These are phyloP conservation scores for Solanum sitiens DNA, from an alignment of 257 asterid species.

Conservation along the genomic window DNA sequence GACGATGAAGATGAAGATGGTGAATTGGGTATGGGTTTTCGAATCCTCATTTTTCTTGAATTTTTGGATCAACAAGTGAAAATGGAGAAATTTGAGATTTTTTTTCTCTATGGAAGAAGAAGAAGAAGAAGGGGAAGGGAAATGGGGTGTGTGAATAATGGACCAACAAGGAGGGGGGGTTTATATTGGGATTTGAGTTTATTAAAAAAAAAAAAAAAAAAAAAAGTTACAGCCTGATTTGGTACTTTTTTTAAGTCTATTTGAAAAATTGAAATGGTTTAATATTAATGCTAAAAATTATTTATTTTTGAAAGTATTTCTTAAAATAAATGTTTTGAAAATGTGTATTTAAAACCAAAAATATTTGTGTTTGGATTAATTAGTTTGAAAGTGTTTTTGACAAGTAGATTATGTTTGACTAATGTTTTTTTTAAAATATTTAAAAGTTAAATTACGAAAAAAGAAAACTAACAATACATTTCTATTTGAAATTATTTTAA, in stretches of 20 bases:
- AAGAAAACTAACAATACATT: neutral
- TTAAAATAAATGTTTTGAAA: no score
- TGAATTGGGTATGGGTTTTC: slow-evolving; percentile 5
- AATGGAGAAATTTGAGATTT: neutral
- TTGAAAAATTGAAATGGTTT: no score
- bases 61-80: neutral
- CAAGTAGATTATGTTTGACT: no score
- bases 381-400: no score
- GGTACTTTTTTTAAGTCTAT: no score
- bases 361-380: neutral
- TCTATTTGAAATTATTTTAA: no score
- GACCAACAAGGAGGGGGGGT: neutral
- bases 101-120: neutral
- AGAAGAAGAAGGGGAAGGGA: neutral
- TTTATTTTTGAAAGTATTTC: no score
- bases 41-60: neutral
- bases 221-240: no score
- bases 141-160: neutral
- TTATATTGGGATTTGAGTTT: neutral
- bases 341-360: no score
- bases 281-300: no score
- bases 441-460: neutral
- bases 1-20: neutral
- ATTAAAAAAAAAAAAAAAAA: neutral
- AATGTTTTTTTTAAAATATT: no score